Evolutionary conservation across 2,329 filamentous ascomycete species (phyloP).

Genomic region (Madurella mycetomatis): DNA sequence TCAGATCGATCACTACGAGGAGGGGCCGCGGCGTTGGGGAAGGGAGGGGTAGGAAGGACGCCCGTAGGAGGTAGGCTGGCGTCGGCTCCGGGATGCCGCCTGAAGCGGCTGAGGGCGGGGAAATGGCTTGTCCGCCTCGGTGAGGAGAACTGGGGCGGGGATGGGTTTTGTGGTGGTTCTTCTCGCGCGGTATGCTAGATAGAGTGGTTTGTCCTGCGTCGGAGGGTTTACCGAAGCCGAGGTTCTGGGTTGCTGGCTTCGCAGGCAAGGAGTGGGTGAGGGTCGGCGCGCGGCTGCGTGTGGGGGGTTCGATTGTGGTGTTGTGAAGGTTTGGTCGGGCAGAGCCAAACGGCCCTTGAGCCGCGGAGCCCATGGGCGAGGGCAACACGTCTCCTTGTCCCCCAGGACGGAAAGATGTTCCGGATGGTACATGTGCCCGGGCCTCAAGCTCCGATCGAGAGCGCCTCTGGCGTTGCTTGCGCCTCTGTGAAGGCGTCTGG

Average conservation of each 20-base stretch:
- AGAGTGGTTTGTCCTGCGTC: not conserved
- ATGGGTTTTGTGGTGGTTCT: not conserved
- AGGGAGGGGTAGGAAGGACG: constrained; percentile 40
- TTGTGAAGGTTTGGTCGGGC: not conserved
- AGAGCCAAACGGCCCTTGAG: not conserved
- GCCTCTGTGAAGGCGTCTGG: not conserved
- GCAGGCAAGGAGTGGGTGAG: not conserved
- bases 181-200: not conserved
- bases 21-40: constrained; percentile 54
- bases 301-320: not conserved
- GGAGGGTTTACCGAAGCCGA: not conserved
- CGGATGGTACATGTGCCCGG: not conserved
- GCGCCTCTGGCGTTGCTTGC: not conserved
- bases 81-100: constrained; percentile 60
- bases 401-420: not conserved
- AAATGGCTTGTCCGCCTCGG: constrained; percentile 23
- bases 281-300: not conserved
- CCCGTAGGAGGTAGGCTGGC: constrained; percentile 54
- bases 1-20: constrained; percentile 85
- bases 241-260: not conserved
- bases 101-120: constrained; percentile 38
- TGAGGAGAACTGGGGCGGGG: not conserved
- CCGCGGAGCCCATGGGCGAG: not conserved
- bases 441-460: not conserved
- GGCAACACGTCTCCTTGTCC: not conserved